Evolutionary conservation across 2,329 filamentous ascomycete genomes (phyloP).

Genomic region (Aureobasidium sp.): DNA sequence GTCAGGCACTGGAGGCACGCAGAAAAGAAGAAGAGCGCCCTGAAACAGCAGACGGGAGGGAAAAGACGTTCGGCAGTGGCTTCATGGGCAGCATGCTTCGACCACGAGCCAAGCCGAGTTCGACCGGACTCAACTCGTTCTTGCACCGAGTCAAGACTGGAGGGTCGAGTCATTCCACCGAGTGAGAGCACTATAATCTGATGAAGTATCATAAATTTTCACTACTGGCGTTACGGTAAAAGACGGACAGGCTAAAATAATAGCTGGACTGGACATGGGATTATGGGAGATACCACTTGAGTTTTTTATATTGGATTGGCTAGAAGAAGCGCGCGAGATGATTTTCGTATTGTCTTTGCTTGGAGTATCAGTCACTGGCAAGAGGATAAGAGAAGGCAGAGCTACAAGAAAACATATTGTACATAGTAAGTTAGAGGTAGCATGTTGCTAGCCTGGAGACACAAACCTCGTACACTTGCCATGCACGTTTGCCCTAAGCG

Average conservation of each 20-base stretch:
- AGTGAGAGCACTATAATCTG: neutral
- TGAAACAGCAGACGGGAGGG: neutral
- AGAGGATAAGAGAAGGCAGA: neutral
- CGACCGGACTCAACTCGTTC: slow-evolving; percentile 1
- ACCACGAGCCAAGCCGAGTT: neutral
- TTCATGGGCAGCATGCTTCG: slow-evolving; percentile 4
- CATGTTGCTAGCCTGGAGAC: neutral
- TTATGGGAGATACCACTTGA: slow-evolving; percentile 6
- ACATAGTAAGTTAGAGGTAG: neutral
- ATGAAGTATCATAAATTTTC: neutral
- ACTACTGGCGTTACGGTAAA: neutral
- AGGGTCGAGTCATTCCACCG: neutral
- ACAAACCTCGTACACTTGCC: too few species aligned
- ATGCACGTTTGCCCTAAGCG: too few species aligned
- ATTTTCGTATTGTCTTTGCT: neutral
- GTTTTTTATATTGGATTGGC: neutral
- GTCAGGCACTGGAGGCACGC: slow-evolving; percentile 68
- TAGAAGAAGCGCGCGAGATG: neutral
- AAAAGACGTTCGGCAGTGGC: neutral
- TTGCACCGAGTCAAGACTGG: slow-evolving; percentile 3
- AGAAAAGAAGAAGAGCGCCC: neutral
- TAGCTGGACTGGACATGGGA: neutral
- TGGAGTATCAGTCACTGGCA: neutral
- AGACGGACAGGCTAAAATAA: neutral
- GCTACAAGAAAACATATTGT: neutral